Percentiles rank a stretch among this genome's conserved stretches.
These are phyloP conservation scores for Pseudogymnoascus sp. DNA, from an alignment of 2,329 filamentous ascomycete genomes.

Conservation along the genomic window DNA sequence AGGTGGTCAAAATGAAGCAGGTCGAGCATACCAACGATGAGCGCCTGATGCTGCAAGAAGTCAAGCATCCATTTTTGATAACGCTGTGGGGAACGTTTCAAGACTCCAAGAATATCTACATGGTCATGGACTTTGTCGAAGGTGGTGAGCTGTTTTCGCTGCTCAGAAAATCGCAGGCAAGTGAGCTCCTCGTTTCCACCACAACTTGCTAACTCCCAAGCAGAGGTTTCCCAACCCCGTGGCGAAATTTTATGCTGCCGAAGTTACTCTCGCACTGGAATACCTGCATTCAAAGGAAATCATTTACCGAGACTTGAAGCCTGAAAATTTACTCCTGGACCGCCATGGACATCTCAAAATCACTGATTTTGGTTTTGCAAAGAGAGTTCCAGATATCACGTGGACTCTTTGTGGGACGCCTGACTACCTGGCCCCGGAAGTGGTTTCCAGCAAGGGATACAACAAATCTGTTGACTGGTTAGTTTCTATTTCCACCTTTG, in stretches of 20 bases:
- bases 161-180: conserved; percentile 76
- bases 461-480: conserved; percentile 99
- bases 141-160: conserved; percentile 95
- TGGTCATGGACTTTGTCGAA: conserved; percentile 99
- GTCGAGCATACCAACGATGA: conserved; percentile 99
- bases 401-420: conserved; percentile 98
- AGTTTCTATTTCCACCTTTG: conserved; percentile 31
- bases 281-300: conserved; percentile 93
- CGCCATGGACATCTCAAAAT: conserved; percentile 93
- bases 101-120: conserved; percentile 91
- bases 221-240: conserved; percentile 98
- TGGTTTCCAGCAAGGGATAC: conserved; percentile 98
- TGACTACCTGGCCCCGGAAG: conserved; percentile 94
- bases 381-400: conserved; percentile 96
- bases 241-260: conserved; percentile 97
- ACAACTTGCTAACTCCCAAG: conserved; percentile 11
- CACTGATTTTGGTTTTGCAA: conserved; percentile 97
- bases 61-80: conserved; percentile 96
- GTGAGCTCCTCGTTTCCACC: not conserved
- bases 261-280: conserved; percentile 90
- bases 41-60: conserved; percentile 86
- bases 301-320: conserved; percentile 96
- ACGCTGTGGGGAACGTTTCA: conserved; percentile 98
- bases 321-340: conserved; percentile 86
- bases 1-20: conserved; percentile 99